Conservation (phyloP, 2,329 filamentous ascomycete genomes). For the Alternaria tenuissima region DNA sequence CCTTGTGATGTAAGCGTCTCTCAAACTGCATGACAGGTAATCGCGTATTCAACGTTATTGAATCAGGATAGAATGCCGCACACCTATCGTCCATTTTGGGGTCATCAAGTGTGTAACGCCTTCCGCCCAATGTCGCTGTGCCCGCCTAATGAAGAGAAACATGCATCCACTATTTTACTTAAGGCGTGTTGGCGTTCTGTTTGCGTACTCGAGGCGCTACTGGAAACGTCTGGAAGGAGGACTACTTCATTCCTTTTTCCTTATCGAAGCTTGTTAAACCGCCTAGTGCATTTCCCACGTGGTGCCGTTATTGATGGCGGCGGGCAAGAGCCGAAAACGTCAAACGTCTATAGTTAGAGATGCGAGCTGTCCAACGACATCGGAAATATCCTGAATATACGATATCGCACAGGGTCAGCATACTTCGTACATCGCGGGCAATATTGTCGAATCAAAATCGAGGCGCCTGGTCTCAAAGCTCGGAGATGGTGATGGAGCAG, state of each 20-base stretch:
- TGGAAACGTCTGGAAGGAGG: background rate
- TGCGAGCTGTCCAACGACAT: background rate
- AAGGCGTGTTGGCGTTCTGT: background rate
- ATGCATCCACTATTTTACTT: background rate
- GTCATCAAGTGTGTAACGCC: background rate
- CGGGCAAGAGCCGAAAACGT: background rate
- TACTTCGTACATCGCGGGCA: background rate
- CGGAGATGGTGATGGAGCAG: background rate
- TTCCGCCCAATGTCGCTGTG: background rate
- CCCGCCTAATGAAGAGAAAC: background rate
- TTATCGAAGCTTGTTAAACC: background rate
- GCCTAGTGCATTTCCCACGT: slow-evolving; percentile 1
- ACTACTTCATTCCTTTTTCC: background rate
- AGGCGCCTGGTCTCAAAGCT: no score
- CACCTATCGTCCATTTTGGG: background rate
- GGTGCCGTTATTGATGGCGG: background rate
- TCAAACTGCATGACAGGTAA: background rate
- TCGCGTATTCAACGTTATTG: background rate
- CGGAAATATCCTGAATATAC: background rate
- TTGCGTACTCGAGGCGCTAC: background rate
- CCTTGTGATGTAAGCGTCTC: background rate
- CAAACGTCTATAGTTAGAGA: no score
- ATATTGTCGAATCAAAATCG: background rate
- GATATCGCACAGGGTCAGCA: rapidly evolving
- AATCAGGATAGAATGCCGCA: background rate